These are phyloP conservation scores for Halteria grandinella DNA, from an alignment of 73 alveolate genomes.

Conservation along the genomic window DNA sequence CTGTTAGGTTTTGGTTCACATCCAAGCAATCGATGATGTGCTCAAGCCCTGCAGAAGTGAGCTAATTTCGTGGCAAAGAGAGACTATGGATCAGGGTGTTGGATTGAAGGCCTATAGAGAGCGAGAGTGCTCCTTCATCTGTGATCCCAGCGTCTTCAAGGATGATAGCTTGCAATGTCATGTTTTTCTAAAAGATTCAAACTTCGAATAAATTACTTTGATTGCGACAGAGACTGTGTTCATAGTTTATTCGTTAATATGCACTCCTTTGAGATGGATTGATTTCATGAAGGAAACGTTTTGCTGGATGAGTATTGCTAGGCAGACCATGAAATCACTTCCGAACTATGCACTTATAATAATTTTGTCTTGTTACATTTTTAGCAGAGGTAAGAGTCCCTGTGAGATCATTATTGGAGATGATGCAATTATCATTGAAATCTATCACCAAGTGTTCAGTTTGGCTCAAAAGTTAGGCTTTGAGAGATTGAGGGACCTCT, in stretches of 20 bases:
- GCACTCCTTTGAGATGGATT: not conserved
- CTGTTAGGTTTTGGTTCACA: not conserved
- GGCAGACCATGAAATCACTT: constrained; percentile 17
- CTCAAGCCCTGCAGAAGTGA: constrained; percentile 16
- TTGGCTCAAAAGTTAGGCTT: not conserved
- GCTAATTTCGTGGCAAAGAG: not conserved
- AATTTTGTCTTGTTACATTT: constrained; percentile 11
- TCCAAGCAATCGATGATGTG: constrained; percentile 31
- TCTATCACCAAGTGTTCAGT: too few species aligned
- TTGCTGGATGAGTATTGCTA: constrained; percentile 3
- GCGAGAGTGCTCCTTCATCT: constrained; percentile 41
- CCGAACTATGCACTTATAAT: not conserved
- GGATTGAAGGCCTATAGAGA: constrained; percentile 31
- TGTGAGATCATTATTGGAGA: not conserved
- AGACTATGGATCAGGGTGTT: not conserved
- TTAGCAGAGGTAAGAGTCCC: not conserved
- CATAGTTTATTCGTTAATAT: not conserved
- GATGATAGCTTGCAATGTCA: constrained; percentile 1
- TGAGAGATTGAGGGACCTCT: not conserved
- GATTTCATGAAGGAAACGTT: not conserved
- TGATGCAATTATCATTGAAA: too few species aligned
- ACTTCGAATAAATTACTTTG: not conserved
- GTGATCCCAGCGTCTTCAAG: not conserved
- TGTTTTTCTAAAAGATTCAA: constrained; percentile 21
- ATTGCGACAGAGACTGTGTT: constrained; percentile 38